Conservation (phyloP, 2,329 filamentous ascomycete genomes). For the Trichoderma koningii region DNA sequence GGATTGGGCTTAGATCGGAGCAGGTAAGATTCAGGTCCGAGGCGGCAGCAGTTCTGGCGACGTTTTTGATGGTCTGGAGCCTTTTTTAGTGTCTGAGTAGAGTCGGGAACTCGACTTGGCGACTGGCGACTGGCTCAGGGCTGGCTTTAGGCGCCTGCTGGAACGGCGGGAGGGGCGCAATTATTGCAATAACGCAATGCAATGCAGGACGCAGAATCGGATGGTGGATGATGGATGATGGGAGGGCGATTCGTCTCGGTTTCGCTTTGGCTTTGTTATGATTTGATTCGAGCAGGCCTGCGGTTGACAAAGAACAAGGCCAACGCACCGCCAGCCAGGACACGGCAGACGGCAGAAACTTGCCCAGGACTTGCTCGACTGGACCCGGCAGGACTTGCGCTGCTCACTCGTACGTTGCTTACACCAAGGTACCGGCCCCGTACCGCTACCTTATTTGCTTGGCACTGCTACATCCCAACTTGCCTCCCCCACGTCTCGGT, state of each 20-base stretch:
- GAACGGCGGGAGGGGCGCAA: not conserved
- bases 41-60: too few relatives aligned
- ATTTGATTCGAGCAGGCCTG: not conserved
- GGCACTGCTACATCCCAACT: too few relatives aligned
- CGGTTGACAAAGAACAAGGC: not conserved
- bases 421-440: not conserved
- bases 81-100: slow-evolving; percentile 7
- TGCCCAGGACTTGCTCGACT: slow-evolving; percentile 1
- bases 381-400: slow-evolving; percentile 11
- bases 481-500: not conserved
- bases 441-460: too few relatives aligned
- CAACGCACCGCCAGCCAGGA: not conserved
- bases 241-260: not conserved
- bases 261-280: not conserved
- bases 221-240: too few relatives aligned
- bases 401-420: slow-evolving; percentile 13
- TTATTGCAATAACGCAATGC: too few relatives aligned
- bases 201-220: slow-evolving; percentile 1
- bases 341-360: too few relatives aligned
- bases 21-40: slow-evolving; percentile 17
- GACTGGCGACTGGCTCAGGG: too few relatives aligned
- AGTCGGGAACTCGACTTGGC: not conserved
- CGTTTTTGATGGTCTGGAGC: not conserved
- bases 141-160: too few relatives aligned
- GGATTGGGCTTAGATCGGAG: slow-evolving; percentile 25